Percentiles rank a stretch among this genome's conserved stretches.
phyloP scores from a whole-genome alignment of 2,329 filamentous ascomycete species.

The Trichoderma polysporum region DNA sequence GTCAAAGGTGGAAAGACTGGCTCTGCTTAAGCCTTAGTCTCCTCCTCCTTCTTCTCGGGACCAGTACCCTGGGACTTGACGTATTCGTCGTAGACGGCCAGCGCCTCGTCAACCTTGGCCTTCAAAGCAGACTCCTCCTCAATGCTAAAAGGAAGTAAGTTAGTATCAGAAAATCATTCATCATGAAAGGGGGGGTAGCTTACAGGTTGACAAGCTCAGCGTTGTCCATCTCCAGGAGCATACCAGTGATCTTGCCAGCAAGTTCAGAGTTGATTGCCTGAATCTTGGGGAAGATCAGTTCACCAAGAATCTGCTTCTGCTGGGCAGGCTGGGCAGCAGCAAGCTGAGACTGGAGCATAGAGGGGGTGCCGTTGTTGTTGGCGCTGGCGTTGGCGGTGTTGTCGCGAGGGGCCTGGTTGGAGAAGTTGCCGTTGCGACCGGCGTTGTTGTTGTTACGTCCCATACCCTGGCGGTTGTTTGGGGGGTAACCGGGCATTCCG shows the following conservation, averaged over 20 bases:
- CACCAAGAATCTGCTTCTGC: slow-evolving; percentile 98
- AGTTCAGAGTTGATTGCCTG: slow-evolving; percentile 90
- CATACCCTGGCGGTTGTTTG: slow-evolving; percentile 53
- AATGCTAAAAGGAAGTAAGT: slow-evolving; percentile 57
- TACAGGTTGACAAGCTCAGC: slow-evolving; percentile 90
- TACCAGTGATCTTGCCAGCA: slow-evolving; percentile 98
- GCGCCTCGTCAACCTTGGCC: slow-evolving; percentile 95
- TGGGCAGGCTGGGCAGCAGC: slow-evolving; percentile 61
- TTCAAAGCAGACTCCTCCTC: slow-evolving; percentile 86
- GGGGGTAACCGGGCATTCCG: slow-evolving; percentile 57
- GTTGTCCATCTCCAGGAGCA: slow-evolving; percentile 99
- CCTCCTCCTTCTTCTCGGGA: slow-evolving; percentile 51
- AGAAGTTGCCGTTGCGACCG: slow-evolving; percentile 45
- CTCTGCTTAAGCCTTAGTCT: slow-evolving; percentile 43
- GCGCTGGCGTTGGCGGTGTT: slow-evolving; percentile 31
- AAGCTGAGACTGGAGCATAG: slow-evolving; percentile 59
- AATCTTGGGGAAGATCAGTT: slow-evolving; percentile 98
- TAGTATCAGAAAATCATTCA: slow-evolving; percentile 23
- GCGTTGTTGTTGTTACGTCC: slow-evolving; percentile 47
- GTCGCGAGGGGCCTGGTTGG: slow-evolving; percentile 50
- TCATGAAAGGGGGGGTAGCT: slow-evolving; percentile 49
- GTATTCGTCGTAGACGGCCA: slow-evolving; percentile 97
- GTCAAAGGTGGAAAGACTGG: slow-evolving; percentile 17
- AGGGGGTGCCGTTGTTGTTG: slow-evolving; percentile 28
- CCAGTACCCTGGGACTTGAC: slow-evolving; percentile 73